These are phyloP conservation scores for Lentinula detonsa DNA, from an alignment of 768 basidiomycete species.

Conservation along the genomic window DNA sequence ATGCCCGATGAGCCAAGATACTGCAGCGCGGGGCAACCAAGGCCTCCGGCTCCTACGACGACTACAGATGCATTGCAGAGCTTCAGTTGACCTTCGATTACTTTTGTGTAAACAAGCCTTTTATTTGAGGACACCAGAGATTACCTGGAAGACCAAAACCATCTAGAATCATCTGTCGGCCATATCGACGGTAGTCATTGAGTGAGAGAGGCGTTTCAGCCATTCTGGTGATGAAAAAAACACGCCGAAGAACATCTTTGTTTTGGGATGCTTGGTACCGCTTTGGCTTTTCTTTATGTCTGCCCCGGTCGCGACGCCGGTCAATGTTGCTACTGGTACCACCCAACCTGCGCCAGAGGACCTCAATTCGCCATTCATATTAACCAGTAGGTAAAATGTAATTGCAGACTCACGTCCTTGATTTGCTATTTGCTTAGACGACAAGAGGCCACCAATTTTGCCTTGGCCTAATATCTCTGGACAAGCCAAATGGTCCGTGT, in stretches of 20 bases:
- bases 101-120: neutral
- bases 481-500: constrained; percentile 93
- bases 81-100: constrained; percentile 69
- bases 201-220: constrained; percentile 24
- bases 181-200: constrained; percentile 85
- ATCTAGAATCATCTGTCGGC: constrained; percentile 93
- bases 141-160: constrained; percentile 82
- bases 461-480: constrained; percentile 83
- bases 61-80: constrained; percentile 70
- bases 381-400: neutral
- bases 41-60: constrained; percentile 91
- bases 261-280: neutral
- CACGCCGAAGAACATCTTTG: neutral
- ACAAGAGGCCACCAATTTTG: constrained; percentile 43
- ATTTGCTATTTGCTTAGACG: constrained; percentile 4
- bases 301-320: neutral
- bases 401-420: neutral
- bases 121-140: constrained; percentile 5
- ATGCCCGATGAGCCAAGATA: constrained; percentile 91
- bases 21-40: constrained; percentile 93
- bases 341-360: constrained; percentile 4
- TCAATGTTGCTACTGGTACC: neutral
- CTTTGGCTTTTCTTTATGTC: neutral
- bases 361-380: constrained; percentile 4
- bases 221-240: neutral